phyloP scores from a whole-genome alignment of 2,329 filamentous ascomycete species.

The Botrytis paeoniae region DNA sequence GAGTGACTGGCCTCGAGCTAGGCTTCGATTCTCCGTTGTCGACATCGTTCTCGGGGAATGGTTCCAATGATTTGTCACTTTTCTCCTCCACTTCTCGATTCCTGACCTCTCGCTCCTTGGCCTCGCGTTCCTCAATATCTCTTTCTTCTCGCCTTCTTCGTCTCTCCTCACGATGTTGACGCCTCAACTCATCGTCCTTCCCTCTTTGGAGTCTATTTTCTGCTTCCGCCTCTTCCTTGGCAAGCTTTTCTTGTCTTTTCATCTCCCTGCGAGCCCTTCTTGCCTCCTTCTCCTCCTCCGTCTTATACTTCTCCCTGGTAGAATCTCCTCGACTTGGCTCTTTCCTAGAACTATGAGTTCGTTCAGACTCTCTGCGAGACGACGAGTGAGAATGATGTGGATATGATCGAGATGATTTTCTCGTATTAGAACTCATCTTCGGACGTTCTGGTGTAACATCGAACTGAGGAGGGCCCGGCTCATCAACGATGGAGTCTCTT shows the following conservation, averaged over 20 bases:
- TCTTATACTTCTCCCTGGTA: conserved; percentile 24
- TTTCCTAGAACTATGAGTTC: conserved; percentile 9
- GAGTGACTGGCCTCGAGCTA: background rate
- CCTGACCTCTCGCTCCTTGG: conserved; percentile 5
- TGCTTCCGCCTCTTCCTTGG: conserved; percentile 12
- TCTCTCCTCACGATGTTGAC: conserved; percentile 7
- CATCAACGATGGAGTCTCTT: conserved; percentile 6
- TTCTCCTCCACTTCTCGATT: conserved; percentile 1
- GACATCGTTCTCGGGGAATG: conserved; percentile 5
- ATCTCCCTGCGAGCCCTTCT: conserved; percentile 28
- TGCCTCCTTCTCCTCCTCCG: conserved; percentile 32
- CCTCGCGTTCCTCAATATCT: conserved; percentile 5
- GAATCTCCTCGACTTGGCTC: conserved; percentile 21
- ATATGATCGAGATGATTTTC: conserved; percentile 13
- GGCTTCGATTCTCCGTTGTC: conserved; percentile 5
- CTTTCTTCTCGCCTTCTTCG: conserved; percentile 8
- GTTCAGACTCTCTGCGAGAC: conserved; percentile 6
- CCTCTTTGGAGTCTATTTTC: conserved; percentile 6
- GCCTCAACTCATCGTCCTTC: conserved; percentile 15
- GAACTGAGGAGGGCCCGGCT: conserved; percentile 7
- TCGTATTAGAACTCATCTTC: conserved; percentile 9
- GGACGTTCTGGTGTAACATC: conserved; percentile 3
- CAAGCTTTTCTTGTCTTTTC: conserved; percentile 23
- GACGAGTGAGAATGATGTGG: conserved; percentile 18
- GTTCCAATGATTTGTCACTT: background rate